Conservation (phyloP, 768 basidiomycete genomes). For the Pleurotus giganteus region DNA sequence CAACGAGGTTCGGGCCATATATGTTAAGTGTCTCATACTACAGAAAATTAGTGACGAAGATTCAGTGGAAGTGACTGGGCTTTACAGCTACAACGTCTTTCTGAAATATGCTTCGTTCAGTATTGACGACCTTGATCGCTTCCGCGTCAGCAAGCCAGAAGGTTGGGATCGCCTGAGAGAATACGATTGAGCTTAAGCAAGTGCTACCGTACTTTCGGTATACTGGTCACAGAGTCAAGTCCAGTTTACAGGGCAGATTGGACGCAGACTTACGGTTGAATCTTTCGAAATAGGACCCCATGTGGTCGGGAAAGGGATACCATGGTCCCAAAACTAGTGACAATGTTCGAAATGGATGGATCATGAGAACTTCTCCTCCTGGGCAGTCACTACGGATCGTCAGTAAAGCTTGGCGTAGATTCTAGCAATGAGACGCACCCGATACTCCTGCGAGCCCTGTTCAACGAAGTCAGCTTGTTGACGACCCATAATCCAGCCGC, state of each 20-base stretch:
- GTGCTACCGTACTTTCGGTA: slow-evolving; percentile 39
- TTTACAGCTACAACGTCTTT: slow-evolving; percentile 38
- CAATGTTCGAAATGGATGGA: slow-evolving; percentile 29
- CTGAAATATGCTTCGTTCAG: slow-evolving; percentile 32
- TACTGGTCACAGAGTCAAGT: slow-evolving; percentile 20
- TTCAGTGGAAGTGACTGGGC: not conserved
- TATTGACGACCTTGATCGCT: slow-evolving; percentile 33
- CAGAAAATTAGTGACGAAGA: not conserved
- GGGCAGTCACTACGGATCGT: not conserved
- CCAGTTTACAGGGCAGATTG: not conserved
- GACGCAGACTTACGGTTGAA: slow-evolving; percentile 31
- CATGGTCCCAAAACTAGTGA: slow-evolving; percentile 23
- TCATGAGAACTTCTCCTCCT: not conserved
- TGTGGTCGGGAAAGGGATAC: slow-evolving; percentile 33
- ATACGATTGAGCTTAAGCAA: slow-evolving; percentile 30
- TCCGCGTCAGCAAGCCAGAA: slow-evolving; percentile 46
- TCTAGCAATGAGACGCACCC: not conserved
- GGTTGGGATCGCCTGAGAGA: slow-evolving; percentile 27
- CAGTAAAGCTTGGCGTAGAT: not conserved
- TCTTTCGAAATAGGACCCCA: slow-evolving; percentile 30
- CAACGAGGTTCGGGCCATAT: slow-evolving; percentile 45
- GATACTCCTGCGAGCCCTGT: slow-evolving; percentile 3
- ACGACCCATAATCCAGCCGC: not conserved
- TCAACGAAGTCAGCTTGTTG: not conserved
- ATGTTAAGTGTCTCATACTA: slow-evolving; percentile 41